Evolutionary conservation across 2,329 filamentous ascomycete genomes (phyloP).

Genomic region (Botryotinia convoluta): DNA sequence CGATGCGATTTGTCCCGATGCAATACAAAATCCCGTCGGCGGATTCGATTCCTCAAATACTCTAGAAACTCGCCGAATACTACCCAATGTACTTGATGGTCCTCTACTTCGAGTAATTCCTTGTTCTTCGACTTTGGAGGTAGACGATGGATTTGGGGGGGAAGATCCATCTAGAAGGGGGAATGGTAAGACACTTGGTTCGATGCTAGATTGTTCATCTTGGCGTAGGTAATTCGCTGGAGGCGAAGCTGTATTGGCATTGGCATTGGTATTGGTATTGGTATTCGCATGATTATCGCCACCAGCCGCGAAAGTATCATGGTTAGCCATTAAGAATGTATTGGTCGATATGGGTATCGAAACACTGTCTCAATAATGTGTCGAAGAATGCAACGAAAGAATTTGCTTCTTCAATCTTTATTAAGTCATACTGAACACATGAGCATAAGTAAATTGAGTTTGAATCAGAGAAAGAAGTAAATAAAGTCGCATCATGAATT

Average conservation of each 20-base stretch:
- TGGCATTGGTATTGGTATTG: neutral
- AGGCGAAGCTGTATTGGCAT: slow-evolving; percentile 7
- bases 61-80: slow-evolving; percentile 36
- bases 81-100: slow-evolving; percentile 30
- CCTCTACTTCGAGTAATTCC: slow-evolving; percentile 19
- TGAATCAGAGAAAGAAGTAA: neutral
- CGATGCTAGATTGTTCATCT: slow-evolving; percentile 13
- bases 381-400: neutral
- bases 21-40: slow-evolving; percentile 49
- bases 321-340: neutral
- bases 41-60: slow-evolving; percentile 47
- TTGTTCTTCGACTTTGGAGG: slow-evolving; percentile 20
- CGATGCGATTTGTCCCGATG: slow-evolving; percentile 45
- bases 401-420: neutral
- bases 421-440: neutral
- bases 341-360: neutral
- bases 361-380: neutral
- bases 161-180: slow-evolving; percentile 18
- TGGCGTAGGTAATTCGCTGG: neutral
- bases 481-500: neutral
- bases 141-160: slow-evolving; percentile 1
- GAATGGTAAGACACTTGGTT: slow-evolving; percentile 26
- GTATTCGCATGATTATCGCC: neutral
- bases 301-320: slow-evolving; percentile 3
- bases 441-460: neutral